A percentile compares a stretch with the other conserved stretches of the same genome.
phyloP scores from a whole-genome alignment of 2,329 filamentous ascomycete genomes.

The Colletotrichum tabaci region DNA sequence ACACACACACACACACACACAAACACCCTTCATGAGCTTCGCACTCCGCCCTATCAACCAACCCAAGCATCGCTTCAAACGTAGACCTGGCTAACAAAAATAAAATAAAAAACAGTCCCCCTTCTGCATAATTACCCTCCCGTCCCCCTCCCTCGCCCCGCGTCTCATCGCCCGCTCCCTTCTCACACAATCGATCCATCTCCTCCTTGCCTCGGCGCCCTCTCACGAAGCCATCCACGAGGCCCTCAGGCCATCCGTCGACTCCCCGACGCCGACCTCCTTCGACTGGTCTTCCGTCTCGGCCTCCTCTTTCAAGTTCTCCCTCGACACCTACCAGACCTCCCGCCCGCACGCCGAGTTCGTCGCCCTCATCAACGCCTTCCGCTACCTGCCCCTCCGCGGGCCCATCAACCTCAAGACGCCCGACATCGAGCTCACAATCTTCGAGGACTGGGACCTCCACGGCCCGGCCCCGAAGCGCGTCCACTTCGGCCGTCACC shows the following conservation, averaged over 20 bases:
- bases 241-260: conserved; percentile 65
- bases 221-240: conserved; percentile 79
- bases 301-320: conserved; percentile 83
- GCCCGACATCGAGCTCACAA: conserved; percentile 81
- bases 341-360: conserved; percentile 76
- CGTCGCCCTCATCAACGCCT: conserved; percentile 84
- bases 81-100: not conserved
- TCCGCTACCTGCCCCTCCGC: conserved; percentile 82
- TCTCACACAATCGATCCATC: conserved; percentile 86
- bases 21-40: not conserved
- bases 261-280: conserved; percentile 43
- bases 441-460: conserved; percentile 86
- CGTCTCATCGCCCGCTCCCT: conserved; percentile 83
- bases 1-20: too few species aligned
- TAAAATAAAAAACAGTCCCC: conserved; percentile 75
- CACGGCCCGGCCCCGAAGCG: conserved; percentile 61
- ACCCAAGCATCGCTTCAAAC: not conserved
- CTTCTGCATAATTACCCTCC: conserved; percentile 83
- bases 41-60: not conserved
- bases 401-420: conserved; percentile 84
- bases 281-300: conserved; percentile 79
- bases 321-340: conserved; percentile 85
- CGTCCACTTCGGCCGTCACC: conserved; percentile 80
- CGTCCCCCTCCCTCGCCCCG: conserved; percentile 74
- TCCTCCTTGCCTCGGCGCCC: conserved; percentile 85